Percentiles rank a stretch among this genome's conserved stretches.
These are phyloP conservation scores for Penicillium sclerotigenum DNA, from an alignment of 2,329 filamentous ascomycete genomes.

Conservation along the genomic window DNA sequence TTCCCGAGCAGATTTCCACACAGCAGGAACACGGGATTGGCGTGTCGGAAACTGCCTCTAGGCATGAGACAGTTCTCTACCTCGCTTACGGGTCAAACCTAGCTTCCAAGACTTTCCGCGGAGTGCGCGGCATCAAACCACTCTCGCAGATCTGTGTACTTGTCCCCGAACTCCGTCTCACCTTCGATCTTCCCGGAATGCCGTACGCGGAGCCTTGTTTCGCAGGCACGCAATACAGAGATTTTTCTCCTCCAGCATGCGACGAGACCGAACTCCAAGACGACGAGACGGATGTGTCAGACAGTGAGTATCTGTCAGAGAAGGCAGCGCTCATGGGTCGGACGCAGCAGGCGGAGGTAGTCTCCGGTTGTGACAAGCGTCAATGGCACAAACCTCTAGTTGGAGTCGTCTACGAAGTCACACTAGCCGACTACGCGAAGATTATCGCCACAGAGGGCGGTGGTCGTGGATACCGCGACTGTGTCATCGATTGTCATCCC, in stretches of 20 bases:
- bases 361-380: conserved; percentile 49
- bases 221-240: conserved; percentile 69
- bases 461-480: conserved; percentile 77
- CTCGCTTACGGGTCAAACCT: conserved; percentile 93
- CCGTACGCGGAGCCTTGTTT: conserved; percentile 92
- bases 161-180: conserved; percentile 72
- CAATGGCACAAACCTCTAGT: conserved; percentile 79
- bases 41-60: conserved; percentile 3
- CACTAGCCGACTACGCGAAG: conserved; percentile 71
- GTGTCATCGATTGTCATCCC: conserved; percentile 72
- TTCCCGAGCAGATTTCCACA: conserved; percentile 17
- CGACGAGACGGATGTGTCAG: conserved; percentile 1
- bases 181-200: conserved; percentile 80
- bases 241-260: conserved; percentile 29
- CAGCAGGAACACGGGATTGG: conserved; percentile 16
- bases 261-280: conserved; percentile 8
- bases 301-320: conserved; percentile 25
- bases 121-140: conserved; percentile 73
- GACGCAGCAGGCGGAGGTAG: conserved; percentile 15
- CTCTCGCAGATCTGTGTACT: conserved; percentile 77
- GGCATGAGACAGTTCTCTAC: conserved; percentile 63
- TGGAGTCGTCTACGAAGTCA: conserved; percentile 95
- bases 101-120: conserved; percentile 73
- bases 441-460: conserved; percentile 92
- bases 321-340: conserved; percentile 31